Evolutionary conservation across 2,329 filamentous ascomycete species (phyloP), one percentile per base, ranked within the genome.

Genomic region (Penicillium sp.): DNA sequence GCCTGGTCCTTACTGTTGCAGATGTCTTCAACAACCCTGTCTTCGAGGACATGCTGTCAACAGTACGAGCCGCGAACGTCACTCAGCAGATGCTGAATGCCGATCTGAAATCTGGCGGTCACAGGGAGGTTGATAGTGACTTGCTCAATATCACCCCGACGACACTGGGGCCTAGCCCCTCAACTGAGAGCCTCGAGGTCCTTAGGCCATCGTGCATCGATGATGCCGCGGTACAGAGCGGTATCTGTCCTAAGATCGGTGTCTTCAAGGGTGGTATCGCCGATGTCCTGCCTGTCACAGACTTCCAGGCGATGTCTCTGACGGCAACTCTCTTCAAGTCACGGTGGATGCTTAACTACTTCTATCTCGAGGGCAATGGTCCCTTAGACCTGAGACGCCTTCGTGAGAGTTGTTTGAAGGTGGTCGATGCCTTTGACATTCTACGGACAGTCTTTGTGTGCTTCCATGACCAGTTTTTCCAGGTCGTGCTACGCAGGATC

Each of bases 401-500:
- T 1, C 70, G 73, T 27, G 71, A 75, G 38, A 75, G 73, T 52
- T 77, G 75, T 55, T 61, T 76, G 54, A 71, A 84, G 35, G 80
- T 89, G 4, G 82, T 89, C 1, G 72, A 79, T 3, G 78, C 77
- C 8, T 86, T 88, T 67, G 86, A 89, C 64, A 86, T 89, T 25
- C 75, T 89, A 3, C 82, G 86, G 5, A 89, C 86, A 0, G 83
- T 89, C 6, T 89, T 89, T 61, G 78, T 88, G 15, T 77, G 81
- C 56, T 75, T 80, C 57, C 75, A 78, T 23, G 76, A 75, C 6
- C 75, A 77, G 38, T 84, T 80, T 64, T 80, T 84, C 59, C 81
- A 82, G 54, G 83, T 86, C 2, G 82, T 89, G 0, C 73, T 89
- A 2, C 77, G 84, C 29, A 75, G 82, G 17, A 73, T 89, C 2